Evolutionary conservation across 2,329 filamentous ascomycete species (phyloP), one percentile per base, ranked within the genome.

Genomic region (Basipetospora chlamydospora): DNA sequence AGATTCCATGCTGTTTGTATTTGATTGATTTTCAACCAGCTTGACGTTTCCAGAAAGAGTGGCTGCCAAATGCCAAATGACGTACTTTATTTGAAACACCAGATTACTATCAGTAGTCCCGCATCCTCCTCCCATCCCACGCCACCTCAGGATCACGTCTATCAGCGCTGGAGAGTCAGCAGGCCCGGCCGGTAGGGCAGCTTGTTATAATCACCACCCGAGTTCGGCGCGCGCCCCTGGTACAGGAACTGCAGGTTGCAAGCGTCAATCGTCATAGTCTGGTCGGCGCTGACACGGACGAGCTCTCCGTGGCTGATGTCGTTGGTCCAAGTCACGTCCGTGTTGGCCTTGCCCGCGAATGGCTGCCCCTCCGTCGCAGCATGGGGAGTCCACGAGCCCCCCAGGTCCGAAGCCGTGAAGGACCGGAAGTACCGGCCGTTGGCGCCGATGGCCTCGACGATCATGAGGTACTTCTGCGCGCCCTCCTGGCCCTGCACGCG

Each of bases 341-440:
- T 76, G 56, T 79, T 80, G 20, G 64, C 69, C 57, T 74, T 75
- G 46, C 76, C 71, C n/a, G 74, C 74, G 41, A 80, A 80, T 0
- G 76, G 73, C n/a, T 52, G 56, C 44, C 47, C 52, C 57, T 79
- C 75, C 11, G 47, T 62, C 1, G 58, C 57, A 2, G 73, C 70
- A 46, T 77, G 66, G 8, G 63, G 44, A 0, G 70, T 74, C 75
- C 75, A 80, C 4, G 51, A 35, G 7, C 75, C 76, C 26, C 50
- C 48, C 7, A 80, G 60, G 28, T 67, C 39, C 43, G 59, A 40
- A 11, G 76, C 68, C 1, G 72, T 78, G 58, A 73, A 80, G 1
- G 73, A 77, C 39, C 75, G 72, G 66, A 80, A 79, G 54, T 70
- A 80, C 2, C 76, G 64, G 1, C 74, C 74, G 22, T 61, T 54